Conservation (phyloP, 352 stramenopile genomes). For the Peronospora belbahrii region DNA sequence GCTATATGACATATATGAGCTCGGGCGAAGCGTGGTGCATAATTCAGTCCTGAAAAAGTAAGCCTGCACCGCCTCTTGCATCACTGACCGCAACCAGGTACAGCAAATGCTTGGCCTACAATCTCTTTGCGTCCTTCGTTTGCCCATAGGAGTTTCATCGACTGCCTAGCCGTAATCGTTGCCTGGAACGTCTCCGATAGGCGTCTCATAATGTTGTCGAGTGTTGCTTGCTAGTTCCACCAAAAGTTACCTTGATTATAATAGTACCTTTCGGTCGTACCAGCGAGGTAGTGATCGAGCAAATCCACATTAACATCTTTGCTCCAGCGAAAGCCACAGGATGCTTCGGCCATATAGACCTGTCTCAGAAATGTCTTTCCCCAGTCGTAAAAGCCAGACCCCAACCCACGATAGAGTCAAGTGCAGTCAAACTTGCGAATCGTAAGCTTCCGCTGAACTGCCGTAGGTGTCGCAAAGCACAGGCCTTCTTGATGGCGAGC, state of each 20-base stretch:
- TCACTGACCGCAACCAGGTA: no score
- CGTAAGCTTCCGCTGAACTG: neutral
- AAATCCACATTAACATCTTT: no score
- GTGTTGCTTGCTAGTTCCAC: neutral
- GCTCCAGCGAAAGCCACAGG: neutral
- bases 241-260: neutral
- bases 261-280: neutral
- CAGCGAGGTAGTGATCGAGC: neutral
- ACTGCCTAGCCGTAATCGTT: neutral
- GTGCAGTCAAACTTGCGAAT: neutral
- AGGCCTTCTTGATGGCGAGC: no score
- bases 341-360: neutral
- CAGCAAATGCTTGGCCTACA: constrained; percentile 1
- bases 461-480: no score
- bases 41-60: constrained; percentile 12
- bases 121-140: neutral
- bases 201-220: neutral
- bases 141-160: neutral
- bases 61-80: constrained; percentile 1
- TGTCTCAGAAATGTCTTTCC: neutral
- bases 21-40: constrained; percentile 6
- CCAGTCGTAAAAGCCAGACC: neutral
- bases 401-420: neutral
- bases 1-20: constrained; percentile 3
- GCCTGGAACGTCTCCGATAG: neutral